Evolutionary conservation across 2,329 filamentous ascomycete genomes (phyloP).

Genomic region (Paracamarosporium sp.): DNA sequence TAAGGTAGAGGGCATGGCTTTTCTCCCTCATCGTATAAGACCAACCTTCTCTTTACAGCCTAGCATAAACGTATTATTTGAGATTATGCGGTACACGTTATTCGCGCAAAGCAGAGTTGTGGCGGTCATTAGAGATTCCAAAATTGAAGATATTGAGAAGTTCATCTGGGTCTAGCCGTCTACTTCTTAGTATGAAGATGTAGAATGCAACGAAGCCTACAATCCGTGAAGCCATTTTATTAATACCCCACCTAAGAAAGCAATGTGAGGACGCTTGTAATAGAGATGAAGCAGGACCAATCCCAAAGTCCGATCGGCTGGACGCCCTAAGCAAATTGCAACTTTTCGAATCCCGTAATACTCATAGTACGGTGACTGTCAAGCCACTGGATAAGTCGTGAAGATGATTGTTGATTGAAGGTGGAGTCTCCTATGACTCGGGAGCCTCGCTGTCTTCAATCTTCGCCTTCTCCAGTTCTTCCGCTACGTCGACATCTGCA

Average conservation of each 20-base stretch:
- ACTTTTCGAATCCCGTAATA: conserved; percentile 8
- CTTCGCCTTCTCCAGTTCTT: conserved; percentile 66
- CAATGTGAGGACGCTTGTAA: conserved; percentile 16
- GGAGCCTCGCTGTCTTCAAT: conserved; percentile 59
- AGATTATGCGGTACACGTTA: too few species aligned
- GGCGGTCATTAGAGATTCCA: too few species aligned
- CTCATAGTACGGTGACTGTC: neutral
- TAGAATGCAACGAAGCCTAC: conserved; percentile 22
- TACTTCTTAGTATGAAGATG: conserved; percentile 20
- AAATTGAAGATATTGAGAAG: conserved; percentile 6
- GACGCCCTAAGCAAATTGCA: conserved; percentile 1
- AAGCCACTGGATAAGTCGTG: neutral
- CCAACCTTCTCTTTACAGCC: too few species aligned
- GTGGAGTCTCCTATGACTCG: conserved; percentile 27
- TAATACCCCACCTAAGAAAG: neutral
- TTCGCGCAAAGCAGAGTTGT: too few species aligned
- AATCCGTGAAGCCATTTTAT: conserved; percentile 1
- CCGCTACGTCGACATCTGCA: conserved; percentile 63
- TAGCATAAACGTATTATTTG: too few species aligned
- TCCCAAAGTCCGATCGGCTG: neutral
- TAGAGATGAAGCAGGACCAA: conserved; percentile 5
- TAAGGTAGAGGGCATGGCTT: too few species aligned
- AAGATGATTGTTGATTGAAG: neutral
- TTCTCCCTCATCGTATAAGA: too few species aligned
- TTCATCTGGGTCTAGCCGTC: conserved; percentile 27